These are phyloP conservation scores for Hypoxylon lenormandii DNA, from an alignment of 495 filamentous ascomycete species.

Conservation along the genomic window DNA sequence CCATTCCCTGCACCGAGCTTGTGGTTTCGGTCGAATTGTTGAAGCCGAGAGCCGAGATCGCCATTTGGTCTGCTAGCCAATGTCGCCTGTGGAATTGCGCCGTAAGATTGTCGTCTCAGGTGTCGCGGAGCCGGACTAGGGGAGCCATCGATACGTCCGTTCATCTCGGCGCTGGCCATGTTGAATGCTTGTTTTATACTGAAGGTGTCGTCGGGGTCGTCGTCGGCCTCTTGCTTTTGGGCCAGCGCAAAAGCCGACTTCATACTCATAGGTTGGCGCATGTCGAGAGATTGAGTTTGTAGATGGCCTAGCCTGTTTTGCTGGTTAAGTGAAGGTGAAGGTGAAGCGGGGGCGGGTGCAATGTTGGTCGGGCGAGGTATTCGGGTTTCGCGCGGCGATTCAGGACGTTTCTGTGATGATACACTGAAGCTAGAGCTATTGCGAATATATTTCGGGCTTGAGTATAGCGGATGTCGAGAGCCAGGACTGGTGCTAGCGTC, in stretches of 20 bases:
- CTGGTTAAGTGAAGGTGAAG: slow-evolving; percentile 6
- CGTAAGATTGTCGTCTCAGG: slow-evolving; percentile 46
- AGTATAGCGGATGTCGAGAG: slow-evolving; percentile 36
- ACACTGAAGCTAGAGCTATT: slow-evolving; percentile 28
- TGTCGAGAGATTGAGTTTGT: slow-evolving; percentile 43
- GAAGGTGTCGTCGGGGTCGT: slow-evolving; percentile 39
- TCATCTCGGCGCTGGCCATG: slow-evolving; percentile 45
- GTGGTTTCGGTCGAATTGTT: slow-evolving; percentile 45
- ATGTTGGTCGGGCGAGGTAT: slow-evolving; percentile 55
- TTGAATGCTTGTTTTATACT: slow-evolving; percentile 45
- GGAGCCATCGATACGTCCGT: slow-evolving; percentile 56
- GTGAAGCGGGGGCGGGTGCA: slow-evolving; percentile 15
- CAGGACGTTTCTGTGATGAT: slow-evolving; percentile 26
- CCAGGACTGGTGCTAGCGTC: slow-evolving; percentile 26
- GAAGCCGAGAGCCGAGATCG: slow-evolving; percentile 41
- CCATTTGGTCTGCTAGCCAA: slow-evolving; percentile 24
- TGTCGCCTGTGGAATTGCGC: slow-evolving; percentile 36
- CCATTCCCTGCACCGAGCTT: slow-evolving; percentile 35
- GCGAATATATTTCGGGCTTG: slow-evolving; percentile 33
- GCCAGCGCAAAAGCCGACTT: slow-evolving; percentile 59
- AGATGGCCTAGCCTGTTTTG: slow-evolving; percentile 9
- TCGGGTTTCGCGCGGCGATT: slow-evolving; percentile 53
- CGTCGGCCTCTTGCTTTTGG: slow-evolving; percentile 54
- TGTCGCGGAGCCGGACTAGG: slow-evolving; percentile 63
- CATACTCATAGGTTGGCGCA: slow-evolving; percentile 55